Evolutionary conservation across 441 rosid species (phyloP).

Genomic region (Mallotus japonicus): DNA sequence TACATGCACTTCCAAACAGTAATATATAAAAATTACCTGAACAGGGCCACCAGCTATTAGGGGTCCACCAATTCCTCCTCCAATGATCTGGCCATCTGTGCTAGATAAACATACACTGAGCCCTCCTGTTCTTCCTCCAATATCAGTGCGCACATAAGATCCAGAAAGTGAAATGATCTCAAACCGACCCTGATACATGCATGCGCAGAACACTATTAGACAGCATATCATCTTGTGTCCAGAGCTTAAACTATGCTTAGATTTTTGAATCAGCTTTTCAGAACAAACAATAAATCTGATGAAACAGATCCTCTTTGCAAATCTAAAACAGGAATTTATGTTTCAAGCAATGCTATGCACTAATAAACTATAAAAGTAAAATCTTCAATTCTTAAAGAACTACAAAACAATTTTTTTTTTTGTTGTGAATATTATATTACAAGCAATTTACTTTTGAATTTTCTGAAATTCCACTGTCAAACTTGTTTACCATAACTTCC

Average conservation of each 20-base stretch:
- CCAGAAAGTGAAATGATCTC: slow-evolving; percentile 88
- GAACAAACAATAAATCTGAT: neutral
- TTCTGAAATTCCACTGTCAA: neutral
- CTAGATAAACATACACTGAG: slow-evolving; percentile 70
- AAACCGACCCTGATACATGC: slow-evolving; percentile 65
- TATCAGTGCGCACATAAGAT: slow-evolving; percentile 69
- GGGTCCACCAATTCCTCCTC: slow-evolving; percentile 85
- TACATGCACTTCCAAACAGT: neutral
- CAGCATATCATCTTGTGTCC: neutral
- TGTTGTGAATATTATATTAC: neutral
- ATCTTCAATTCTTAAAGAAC: neutral
- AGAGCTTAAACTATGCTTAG: slow-evolving; percentile 7
- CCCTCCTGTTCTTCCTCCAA: slow-evolving; percentile 77
- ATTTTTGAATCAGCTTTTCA: slow-evolving; percentile 13
- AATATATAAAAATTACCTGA: slow-evolving; percentile 50
- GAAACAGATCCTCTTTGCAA: neutral
- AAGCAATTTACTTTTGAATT: neutral
- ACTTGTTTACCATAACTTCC: too few relatives aligned
- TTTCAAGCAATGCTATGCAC: neutral
- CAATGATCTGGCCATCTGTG: slow-evolving; percentile 73
- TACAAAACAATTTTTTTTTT: neutral
- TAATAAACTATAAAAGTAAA: neutral
- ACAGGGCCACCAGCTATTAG: slow-evolving; percentile 88
- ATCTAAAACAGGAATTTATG: neutral
- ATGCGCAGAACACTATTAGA: neutral